Conservation (phyloP, 495 filamentous ascomycete species). For the Acidiella bohemica region DNA sequence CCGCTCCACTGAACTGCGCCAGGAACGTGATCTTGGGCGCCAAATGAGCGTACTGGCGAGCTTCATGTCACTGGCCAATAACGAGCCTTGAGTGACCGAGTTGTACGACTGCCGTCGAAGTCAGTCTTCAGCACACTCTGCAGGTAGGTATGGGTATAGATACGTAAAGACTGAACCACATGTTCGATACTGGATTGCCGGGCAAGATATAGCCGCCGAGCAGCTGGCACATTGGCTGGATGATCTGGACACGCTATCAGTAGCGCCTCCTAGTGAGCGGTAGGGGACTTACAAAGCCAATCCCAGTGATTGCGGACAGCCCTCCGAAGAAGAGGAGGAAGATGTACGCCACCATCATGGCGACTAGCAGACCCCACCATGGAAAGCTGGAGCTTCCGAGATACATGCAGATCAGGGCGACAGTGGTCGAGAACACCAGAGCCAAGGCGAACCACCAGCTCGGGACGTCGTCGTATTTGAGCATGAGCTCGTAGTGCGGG, state of each 20-base stretch:
- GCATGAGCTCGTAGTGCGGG: too few relatives aligned
- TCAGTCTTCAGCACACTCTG: background rate
- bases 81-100: constrained; percentile 30
- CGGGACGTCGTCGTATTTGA: too few relatives aligned
- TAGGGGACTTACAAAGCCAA: too few relatives aligned
- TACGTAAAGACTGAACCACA: constrained; percentile 27
- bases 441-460: too few relatives aligned
- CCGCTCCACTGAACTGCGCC: constrained; percentile 33
- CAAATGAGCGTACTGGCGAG: constrained; percentile 30
- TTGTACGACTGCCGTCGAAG: too few relatives aligned
- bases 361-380: too few relatives aligned
- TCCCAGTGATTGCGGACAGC: constrained; percentile 35
- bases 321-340: constrained; percentile 29
- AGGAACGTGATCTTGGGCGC: constrained; percentile 33
- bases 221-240: constrained; percentile 30
- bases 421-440: too few relatives aligned
- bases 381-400: too few relatives aligned
- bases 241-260: constrained; percentile 27
- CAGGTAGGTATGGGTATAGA: background rate
- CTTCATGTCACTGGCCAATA: constrained; percentile 30
- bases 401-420: too few relatives aligned
- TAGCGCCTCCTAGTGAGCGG: too few relatives aligned
- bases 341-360: too few relatives aligned
- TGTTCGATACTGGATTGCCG: constrained; percentile 32
- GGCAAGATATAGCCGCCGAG: constrained; percentile 32